phyloP scores from a whole-genome alignment of 768 basidiomycete genomes.

The Rhizopogon salebrosus region DNA sequence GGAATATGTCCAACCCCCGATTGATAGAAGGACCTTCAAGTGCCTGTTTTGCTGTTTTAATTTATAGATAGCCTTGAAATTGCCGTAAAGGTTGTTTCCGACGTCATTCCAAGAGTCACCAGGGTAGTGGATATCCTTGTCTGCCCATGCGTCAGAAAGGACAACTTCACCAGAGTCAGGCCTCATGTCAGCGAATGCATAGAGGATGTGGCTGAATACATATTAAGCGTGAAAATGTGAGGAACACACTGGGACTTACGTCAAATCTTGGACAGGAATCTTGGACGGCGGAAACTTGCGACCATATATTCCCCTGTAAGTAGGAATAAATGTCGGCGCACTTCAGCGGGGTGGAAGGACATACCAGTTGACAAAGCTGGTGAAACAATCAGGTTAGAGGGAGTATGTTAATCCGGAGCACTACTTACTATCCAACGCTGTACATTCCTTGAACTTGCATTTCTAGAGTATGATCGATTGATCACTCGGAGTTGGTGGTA shows the following conservation, averaged over 20 bases:
- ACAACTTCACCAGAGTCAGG: constrained; percentile 81
- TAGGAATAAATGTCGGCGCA: constrained; percentile 2
- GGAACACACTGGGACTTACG: constrained; percentile 41
- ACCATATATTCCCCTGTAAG: constrained; percentile 85
- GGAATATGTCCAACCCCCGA: constrained; percentile 95
- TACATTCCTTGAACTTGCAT: constrained; percentile 52
- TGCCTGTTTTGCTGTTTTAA: constrained; percentile 84
- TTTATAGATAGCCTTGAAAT: constrained; percentile 89
- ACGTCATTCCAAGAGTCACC: constrained; percentile 93
- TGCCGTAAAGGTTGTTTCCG: constrained; percentile 91
- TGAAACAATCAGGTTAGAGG: constrained; percentile 9
- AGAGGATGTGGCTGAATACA: constrained; percentile 69
- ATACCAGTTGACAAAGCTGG: constrained; percentile 77
- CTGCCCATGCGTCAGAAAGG: constrained; percentile 90
- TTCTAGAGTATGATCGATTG: background rate
- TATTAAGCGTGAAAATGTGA: constrained; percentile 3
- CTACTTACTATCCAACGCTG: constrained; percentile 76
- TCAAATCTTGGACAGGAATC: constrained; percentile 82
- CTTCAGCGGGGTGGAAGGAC: background rate
- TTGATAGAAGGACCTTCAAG: constrained; percentile 77
- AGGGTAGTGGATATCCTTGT: constrained; percentile 94
- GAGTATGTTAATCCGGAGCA: background rate
- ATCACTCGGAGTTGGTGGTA: constrained; percentile 6
- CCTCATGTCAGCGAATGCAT: constrained; percentile 88
- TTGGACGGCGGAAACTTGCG: constrained; percentile 84